Percentiles rank a stretch among this genome's conserved stretches.
Evolutionary conservation across 139 green algal genomes (phyloP).

Genomic region (Volvox africanus): DNA sequence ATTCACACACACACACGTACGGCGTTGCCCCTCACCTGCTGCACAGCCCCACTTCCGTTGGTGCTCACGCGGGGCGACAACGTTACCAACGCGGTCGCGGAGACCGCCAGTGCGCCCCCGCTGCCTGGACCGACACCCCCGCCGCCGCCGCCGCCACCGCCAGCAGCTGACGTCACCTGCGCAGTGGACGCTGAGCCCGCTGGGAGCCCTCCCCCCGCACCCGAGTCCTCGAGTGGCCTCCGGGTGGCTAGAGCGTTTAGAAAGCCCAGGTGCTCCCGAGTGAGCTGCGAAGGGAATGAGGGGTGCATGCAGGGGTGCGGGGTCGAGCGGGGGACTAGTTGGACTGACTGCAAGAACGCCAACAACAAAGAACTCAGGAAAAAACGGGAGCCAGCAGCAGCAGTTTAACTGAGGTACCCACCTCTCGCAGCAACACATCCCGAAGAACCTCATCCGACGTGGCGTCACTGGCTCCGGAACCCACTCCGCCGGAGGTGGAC

Average conservation of each 20-base stretch:
- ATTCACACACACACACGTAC: neutral
- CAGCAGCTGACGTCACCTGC: too few species aligned
- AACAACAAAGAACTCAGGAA: too few species aligned
- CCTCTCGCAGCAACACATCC: constrained; percentile 55
- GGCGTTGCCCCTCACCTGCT: neutral
- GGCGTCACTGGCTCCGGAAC: neutral
- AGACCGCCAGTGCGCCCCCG: neutral
- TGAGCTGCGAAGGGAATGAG: constrained; percentile 64
- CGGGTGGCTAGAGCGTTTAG: constrained; percentile 51
- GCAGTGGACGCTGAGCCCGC: too few species aligned
- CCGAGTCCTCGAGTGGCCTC: neutral
- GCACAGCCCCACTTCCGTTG: neutral
- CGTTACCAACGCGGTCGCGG: neutral
- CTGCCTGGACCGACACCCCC: neutral
- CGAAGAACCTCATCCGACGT: constrained; percentile 50
- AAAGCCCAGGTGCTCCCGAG: constrained; percentile 74
- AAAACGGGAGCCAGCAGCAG: neutral
- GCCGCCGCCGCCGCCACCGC: neutral
- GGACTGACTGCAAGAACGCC: too few species aligned
- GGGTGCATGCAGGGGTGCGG: neutral
- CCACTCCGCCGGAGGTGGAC: neutral
- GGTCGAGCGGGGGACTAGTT: neutral
- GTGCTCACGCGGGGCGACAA: constrained; percentile 25
- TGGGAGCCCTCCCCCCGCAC: neutral
- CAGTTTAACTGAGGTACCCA: neutral